phyloP scores from a whole-genome alignment of 352 stramenopile species.

The Globisporangium rhizosaccharum region DNA sequence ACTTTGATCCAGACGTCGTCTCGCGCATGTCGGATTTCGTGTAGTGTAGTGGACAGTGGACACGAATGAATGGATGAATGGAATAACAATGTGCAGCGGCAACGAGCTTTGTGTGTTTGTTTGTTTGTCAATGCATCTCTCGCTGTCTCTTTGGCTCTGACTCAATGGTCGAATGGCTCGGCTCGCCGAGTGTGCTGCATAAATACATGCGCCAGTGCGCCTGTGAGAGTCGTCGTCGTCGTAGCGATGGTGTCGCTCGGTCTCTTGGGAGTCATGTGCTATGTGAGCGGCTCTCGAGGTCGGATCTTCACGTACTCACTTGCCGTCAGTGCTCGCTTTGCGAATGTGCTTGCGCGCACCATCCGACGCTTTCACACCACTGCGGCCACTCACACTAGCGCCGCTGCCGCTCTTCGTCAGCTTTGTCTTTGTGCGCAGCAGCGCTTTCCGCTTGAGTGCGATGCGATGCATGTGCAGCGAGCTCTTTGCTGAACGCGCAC shows the following conservation, averaged over 20 bases:
- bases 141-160: no score
- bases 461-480: conserved; percentile 83
- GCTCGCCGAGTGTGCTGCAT: not conserved
- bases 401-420: conserved; percentile 37
- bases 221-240: no score
- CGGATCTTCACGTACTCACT: conserved; percentile 14
- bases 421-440: conserved; percentile 46
- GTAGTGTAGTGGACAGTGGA: conserved; percentile 14
- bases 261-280: not conserved
- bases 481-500: conserved; percentile 56
- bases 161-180: no score
- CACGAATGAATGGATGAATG: not conserved
- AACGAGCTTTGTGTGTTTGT: no score
- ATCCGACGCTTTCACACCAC: conserved; percentile 31
- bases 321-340: conserved; percentile 39
- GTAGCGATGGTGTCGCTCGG: no score
- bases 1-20: conserved; percentile 61
- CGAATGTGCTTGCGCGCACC: conserved; percentile 39
- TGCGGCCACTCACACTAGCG: conserved; percentile 19
- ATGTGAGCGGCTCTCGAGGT: not conserved
- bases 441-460: conserved; percentile 66
- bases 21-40: conserved; percentile 53
- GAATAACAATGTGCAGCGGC: not conserved
- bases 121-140: no score
- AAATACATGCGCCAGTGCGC: not conserved